These are phyloP conservation scores for Cystofilobasidium capitatum DNA, from an alignment of 768 basidiomycete species.

Conservation along the genomic window DNA sequence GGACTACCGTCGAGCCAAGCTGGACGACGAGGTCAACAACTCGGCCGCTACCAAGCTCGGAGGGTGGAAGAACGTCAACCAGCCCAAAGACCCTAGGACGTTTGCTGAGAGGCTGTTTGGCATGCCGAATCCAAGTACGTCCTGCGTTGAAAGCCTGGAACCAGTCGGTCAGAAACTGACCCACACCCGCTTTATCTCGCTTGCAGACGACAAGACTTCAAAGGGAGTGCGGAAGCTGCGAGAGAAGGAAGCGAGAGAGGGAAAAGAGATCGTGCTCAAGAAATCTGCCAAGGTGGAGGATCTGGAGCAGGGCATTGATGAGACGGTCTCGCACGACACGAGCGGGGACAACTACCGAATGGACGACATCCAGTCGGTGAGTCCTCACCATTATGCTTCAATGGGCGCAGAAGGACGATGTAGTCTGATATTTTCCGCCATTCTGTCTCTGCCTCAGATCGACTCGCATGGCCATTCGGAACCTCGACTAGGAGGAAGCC, in stretches of 20 bases:
- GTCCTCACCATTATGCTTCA: too few relatives aligned
- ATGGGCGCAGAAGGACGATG: too few relatives aligned
- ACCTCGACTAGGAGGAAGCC: conserved; percentile 11
- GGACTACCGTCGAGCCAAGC: conserved; percentile 76
- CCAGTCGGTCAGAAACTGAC: background rate
- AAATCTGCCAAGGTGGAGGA: conserved; percentile 37
- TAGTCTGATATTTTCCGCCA: background rate
- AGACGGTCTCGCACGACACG: conserved; percentile 7
- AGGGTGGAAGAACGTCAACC: conserved; percentile 84
- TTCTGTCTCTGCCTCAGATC: background rate
- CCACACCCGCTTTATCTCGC: background rate
- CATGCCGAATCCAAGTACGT: conserved; percentile 34
- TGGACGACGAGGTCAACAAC: conserved; percentile 92
- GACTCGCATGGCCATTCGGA: background rate
- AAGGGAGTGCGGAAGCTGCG: conserved; percentile 77
- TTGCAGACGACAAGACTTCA: conserved; percentile 47
- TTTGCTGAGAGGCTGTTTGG: conserved; percentile 68
- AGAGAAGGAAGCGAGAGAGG: conserved; percentile 60
- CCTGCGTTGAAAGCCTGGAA: too few relatives aligned
- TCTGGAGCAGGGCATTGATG: conserved; percentile 27
- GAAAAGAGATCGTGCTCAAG: conserved; percentile 55
- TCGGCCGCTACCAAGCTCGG: conserved; percentile 82
- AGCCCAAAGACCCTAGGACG: conserved; percentile 61
- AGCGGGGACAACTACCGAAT: conserved; percentile 39
- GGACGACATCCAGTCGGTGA: conserved; percentile 61